Conservation (phyloP, 2,329 filamentous ascomycete species). For the Bipolaris sorokiniana region DNA sequence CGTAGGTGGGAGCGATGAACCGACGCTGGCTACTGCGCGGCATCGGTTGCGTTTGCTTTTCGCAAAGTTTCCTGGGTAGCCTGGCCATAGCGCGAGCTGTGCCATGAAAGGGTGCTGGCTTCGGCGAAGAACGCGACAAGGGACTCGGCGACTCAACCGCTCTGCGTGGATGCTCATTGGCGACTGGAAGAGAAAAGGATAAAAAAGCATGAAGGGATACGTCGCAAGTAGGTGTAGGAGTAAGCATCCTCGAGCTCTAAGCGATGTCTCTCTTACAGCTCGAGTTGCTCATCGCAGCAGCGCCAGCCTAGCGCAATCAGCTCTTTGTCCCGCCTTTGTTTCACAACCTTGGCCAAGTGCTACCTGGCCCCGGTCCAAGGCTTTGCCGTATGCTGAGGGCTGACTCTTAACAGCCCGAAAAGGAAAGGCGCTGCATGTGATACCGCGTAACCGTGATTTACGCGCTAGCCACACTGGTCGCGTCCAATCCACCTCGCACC, state of each 20-base stretch:
- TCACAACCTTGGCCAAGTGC: slow-evolving; percentile 41
- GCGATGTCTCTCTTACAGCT: slow-evolving; percentile 7
- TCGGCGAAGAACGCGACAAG: slow-evolving; percentile 10
- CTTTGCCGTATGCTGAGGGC: slow-evolving; percentile 21
- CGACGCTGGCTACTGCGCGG: slow-evolving; percentile 39
- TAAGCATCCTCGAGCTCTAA: background rate
- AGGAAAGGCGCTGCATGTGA: slow-evolving; percentile 43
- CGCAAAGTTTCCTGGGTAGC: slow-evolving; percentile 25
- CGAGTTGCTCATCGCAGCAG: background rate
- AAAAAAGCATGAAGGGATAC: background rate
- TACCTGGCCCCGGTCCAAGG: slow-evolving; percentile 28
- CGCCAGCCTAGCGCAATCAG: slow-evolving; percentile 26
- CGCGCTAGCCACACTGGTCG: slow-evolving; percentile 35
- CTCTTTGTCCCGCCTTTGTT: slow-evolving; percentile 34
- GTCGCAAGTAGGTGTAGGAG: background rate
- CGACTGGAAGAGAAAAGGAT: background rate
- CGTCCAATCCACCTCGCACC: slow-evolving; percentile 46
- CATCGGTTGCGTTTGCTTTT: slow-evolving; percentile 28
- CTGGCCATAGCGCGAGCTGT: slow-evolving; percentile 39
- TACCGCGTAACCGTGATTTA: slow-evolving; percentile 46
- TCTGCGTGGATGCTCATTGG: slow-evolving; percentile 6
- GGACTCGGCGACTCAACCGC: slow-evolving; percentile 20
- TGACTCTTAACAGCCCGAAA: slow-evolving; percentile 35
- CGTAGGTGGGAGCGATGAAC: slow-evolving; percentile 32
- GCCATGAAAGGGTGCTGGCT: background rate